phyloP scores from a whole-genome alignment of 305 asterid genomes.

The Fraxinus latifolia region DNA sequence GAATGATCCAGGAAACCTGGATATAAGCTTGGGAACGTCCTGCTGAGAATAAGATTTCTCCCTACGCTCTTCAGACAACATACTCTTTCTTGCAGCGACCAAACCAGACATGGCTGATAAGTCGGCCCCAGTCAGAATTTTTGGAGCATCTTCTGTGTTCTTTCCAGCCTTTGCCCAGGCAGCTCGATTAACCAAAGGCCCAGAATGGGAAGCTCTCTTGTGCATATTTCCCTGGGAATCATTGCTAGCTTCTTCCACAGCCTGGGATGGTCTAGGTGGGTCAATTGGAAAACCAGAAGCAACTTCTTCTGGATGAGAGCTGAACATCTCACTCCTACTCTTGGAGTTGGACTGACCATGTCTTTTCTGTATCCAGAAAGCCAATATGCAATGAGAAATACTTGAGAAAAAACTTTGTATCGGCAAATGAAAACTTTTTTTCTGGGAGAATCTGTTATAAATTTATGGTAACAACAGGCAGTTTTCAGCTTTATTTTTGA shows the following conservation, averaged over 20 bases:
- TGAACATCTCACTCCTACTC: slow-evolving; percentile 98
- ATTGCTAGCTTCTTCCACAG: slow-evolving; percentile 52
- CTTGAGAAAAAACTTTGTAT: not conserved
- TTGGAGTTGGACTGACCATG: slow-evolving; percentile 68
- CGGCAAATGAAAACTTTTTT: not conserved
- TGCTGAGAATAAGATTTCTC: slow-evolving; percentile 55
- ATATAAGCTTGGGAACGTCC: slow-evolving; percentile 62
- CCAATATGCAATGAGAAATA: not conserved
- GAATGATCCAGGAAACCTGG: slow-evolving; percentile 78
- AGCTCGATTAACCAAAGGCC: slow-evolving; percentile 81
- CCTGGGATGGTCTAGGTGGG: slow-evolving; percentile 80
- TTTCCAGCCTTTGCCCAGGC: slow-evolving; percentile 78
- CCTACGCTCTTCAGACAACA: slow-evolving; percentile 62
- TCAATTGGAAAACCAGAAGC: slow-evolving; percentile 98
- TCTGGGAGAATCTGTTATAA: not conserved
- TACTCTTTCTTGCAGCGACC: slow-evolving; percentile 75
- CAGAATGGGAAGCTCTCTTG: slow-evolving; percentile 84
- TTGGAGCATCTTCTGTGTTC: slow-evolving; percentile 64
- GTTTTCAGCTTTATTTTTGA: not conserved
- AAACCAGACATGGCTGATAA: slow-evolving; percentile 69
- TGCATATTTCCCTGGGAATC: slow-evolving; percentile 50
- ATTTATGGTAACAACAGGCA: not conserved
- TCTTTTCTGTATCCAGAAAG: slow-evolving; percentile 58
- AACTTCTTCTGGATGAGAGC: slow-evolving; percentile 76
- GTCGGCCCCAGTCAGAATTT: slow-evolving; percentile 54